Conservation (phyloP, 2,329 filamentous ascomycete genomes). For the Fusarium musae region DNA sequence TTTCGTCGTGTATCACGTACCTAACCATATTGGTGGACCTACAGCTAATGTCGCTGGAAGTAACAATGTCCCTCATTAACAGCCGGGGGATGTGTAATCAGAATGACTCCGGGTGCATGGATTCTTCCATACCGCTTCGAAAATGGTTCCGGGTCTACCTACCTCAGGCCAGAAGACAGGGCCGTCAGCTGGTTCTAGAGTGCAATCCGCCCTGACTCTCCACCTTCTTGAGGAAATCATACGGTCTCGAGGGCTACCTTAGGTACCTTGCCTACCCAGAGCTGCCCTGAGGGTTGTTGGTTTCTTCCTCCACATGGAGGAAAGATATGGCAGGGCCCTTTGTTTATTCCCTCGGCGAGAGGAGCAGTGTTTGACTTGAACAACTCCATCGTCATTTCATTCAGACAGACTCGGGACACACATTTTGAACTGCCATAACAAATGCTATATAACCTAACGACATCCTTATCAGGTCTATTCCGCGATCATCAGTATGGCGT, state of each 20-base stretch:
- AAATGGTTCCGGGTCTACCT: background rate
- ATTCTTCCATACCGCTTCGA: background rate
- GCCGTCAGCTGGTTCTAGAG: background rate
- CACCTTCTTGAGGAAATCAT: background rate
- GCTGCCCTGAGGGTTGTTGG: background rate
- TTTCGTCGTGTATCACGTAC: background rate
- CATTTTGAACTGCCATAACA: background rate
- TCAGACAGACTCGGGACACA: background rate
- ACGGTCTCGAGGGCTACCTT: background rate
- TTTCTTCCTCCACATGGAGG: background rate
- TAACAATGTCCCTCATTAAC: background rate
- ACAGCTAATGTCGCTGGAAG: background rate
- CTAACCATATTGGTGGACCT: background rate
- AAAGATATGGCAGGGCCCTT: background rate
- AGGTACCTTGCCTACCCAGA: background rate
- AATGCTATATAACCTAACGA: background rate
- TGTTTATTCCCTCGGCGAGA: background rate
- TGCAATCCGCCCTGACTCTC: background rate
- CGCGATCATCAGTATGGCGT: conserved; percentile 33
- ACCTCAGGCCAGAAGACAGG: background rate
- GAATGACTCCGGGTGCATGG: background rate
- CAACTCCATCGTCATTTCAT: background rate
- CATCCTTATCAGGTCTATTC: background rate
- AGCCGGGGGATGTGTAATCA: background rate
- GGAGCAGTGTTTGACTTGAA: background rate